A percentile compares a stretch with the other conserved stretches of the same genome.
Conservation (phyloP, 164 flowering plant species). For the Buxus sempervirens region DNA sequence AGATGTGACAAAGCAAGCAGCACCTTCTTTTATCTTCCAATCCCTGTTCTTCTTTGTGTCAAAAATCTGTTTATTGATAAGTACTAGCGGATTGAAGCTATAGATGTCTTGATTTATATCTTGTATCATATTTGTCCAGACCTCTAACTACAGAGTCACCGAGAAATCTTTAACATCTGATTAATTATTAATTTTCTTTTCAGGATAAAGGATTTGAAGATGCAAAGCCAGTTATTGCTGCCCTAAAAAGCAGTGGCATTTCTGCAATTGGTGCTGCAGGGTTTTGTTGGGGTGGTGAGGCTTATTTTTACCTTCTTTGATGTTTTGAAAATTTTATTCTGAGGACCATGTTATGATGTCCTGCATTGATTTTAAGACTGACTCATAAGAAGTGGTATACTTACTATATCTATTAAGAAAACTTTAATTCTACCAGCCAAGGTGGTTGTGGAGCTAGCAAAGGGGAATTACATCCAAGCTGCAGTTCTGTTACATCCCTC, state of each 20-base stretch:
- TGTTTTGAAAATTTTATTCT: background rate
- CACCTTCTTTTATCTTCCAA: background rate
- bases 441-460: constrained; percentile 57
- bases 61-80: no score
- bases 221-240: constrained; percentile 54
- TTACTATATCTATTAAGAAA: background rate
- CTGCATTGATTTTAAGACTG: background rate
- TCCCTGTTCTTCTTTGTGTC: background rate
- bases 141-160: no score
- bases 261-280: constrained; percentile 61
- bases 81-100: background rate
- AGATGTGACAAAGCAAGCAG: background rate
- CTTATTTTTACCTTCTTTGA: background rate
- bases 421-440: constrained; percentile 42
- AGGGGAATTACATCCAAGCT: constrained; percentile 48
- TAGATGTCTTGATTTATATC: background rate
- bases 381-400: background rate
- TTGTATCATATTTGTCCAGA: background rate
- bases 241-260: constrained; percentile 48
- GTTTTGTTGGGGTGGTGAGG: constrained; percentile 77
- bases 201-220: constrained; percentile 62
- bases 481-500: constrained; percentile 70
- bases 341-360: background rate
- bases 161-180: background rate
- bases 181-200: background rate